phyloP scores from a whole-genome alignment of 345 rosid genomes.

The Bruguiera parviflora region DNA sequence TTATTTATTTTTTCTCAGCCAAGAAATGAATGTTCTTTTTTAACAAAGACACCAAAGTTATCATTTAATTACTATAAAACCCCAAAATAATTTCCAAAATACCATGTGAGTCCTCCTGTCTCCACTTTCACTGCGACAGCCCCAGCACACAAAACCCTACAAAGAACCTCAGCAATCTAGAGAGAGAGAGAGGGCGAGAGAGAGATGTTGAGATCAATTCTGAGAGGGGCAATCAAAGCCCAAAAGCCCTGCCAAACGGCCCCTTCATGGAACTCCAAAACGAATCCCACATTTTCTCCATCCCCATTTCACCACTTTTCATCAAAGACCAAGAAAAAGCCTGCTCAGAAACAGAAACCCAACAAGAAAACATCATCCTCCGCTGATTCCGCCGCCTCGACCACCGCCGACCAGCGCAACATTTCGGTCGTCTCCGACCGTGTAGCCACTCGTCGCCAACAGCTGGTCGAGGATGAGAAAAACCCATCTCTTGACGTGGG shows the following conservation, averaged over 20 bases:
- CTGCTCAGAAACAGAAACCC: conserved; percentile 45
- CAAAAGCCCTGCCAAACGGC: conserved; percentile 1
- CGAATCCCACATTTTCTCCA: neutral
- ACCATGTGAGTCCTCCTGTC: too few relatives aligned
- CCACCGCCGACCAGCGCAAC: conserved; percentile 30
- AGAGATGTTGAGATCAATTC: conserved; percentile 23
- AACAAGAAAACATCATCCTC: conserved; percentile 16
- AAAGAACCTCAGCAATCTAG: neutral
- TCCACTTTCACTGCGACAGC: too few relatives aligned
- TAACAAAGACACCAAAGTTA: too few relatives aligned
- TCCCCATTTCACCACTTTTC: conserved; percentile 8
- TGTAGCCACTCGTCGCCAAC: conserved; percentile 49
- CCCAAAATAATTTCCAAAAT: too few relatives aligned
- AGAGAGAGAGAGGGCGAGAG: too few relatives aligned
- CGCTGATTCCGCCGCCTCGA: conserved; percentile 26
- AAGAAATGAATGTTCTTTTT: too few relatives aligned
- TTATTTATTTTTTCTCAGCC: too few relatives aligned
- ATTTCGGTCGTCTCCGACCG: conserved; percentile 33
- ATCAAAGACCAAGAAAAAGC: conserved; percentile 32
- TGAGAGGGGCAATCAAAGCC: conserved; percentile 16
- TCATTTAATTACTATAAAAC: too few relatives aligned
- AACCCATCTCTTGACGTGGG: conserved; percentile 66
- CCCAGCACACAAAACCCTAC: neutral
- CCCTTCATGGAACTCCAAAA: neutral
- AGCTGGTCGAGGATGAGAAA: conserved; percentile 62